phyloP scores from a whole-genome alignment of 805 yeast genomes.

The Dipodascopsis uninucleata region DNA sequence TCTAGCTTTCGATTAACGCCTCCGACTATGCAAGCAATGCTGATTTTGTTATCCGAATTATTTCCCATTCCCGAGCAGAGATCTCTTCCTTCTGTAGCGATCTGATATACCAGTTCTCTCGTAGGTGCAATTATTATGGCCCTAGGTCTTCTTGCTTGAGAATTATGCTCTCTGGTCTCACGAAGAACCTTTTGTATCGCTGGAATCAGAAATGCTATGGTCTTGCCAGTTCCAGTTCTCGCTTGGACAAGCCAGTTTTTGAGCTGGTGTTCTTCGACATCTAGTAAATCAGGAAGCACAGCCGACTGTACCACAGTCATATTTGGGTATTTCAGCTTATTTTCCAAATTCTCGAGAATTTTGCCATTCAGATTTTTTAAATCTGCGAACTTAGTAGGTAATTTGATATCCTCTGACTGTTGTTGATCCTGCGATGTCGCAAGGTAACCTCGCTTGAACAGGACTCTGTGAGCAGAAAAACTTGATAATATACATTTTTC shows the following conservation, averaged over 20 bases:
- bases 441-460: no score
- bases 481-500: no score
- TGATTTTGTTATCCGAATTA: no score
- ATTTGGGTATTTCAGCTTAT: slow-evolving; percentile 1
- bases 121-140: slow-evolving; percentile 91
- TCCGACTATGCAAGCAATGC: no score
- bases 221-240: slow-evolving; percentile 98
- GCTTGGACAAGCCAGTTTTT: slow-evolving; percentile 85
- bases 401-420: no score
- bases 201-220: slow-evolving; percentile 81
- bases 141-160: slow-evolving; percentile 36
- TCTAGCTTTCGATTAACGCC: slow-evolving; percentile 7
- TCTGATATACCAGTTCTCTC: slow-evolving; percentile 89
- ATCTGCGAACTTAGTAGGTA: neutral
- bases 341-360: neutral
- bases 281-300: slow-evolving; percentile 32
- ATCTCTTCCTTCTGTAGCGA: slow-evolving; percentile 37
- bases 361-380: slow-evolving; percentile 1
- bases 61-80: neutral
- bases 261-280: slow-evolving; percentile 36
- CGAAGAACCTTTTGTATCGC: slow-evolving; percentile 67
- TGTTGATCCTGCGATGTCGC: no score
- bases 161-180: slow-evolving; percentile 41
- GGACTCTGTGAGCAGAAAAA: no score
- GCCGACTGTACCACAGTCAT: slow-evolving; percentile 21